Percentiles rank a stretch among this genome's conserved stretches.
Evolutionary conservation across 345 rosid genomes (phyloP).

Genomic region (Trapa incisa): DNA sequence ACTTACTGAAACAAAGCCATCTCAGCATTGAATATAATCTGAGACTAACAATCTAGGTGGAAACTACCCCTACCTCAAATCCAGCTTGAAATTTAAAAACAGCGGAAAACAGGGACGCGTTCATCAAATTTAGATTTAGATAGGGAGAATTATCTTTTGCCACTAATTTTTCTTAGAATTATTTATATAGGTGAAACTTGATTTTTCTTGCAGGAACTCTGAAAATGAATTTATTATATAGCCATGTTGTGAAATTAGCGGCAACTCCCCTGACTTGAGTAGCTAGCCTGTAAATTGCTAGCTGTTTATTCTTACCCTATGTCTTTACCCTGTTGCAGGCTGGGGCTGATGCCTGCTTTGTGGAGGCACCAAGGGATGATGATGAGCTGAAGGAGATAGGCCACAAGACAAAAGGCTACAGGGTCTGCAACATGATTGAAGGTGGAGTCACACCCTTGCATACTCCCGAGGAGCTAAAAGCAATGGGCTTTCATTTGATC

Average conservation of each 20-base stretch:
- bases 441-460: conserved; percentile 44
- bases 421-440: conserved; percentile 43
- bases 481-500: conserved; percentile 35
- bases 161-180: too few species aligned
- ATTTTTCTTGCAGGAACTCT: background rate
- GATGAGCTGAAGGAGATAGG: conserved; percentile 35
- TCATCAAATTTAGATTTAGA: too few species aligned
- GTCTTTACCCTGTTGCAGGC: conserved; percentile 17
- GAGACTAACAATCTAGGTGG: background rate
- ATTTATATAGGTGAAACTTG: too few species aligned
- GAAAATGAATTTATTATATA: too few species aligned
- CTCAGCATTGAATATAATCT: background rate
- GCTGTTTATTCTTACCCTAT: background rate
- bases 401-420: conserved; percentile 23
- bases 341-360: conserved; percentile 42
- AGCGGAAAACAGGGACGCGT: background rate
- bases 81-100: background rate
- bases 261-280: background rate
- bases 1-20: background rate
- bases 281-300: background rate
- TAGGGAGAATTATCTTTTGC: too few species aligned
- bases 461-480: conserved; percentile 36
- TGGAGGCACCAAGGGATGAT: conserved; percentile 38
- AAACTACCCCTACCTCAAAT: background rate
- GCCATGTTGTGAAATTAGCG: background rate